A percentile compares a stretch with the other conserved stretches of the same genome.
Evolutionary conservation across 2,329 filamentous ascomycete species (phyloP).

Genomic region (Penicillium fuscoglaucum): DNA sequence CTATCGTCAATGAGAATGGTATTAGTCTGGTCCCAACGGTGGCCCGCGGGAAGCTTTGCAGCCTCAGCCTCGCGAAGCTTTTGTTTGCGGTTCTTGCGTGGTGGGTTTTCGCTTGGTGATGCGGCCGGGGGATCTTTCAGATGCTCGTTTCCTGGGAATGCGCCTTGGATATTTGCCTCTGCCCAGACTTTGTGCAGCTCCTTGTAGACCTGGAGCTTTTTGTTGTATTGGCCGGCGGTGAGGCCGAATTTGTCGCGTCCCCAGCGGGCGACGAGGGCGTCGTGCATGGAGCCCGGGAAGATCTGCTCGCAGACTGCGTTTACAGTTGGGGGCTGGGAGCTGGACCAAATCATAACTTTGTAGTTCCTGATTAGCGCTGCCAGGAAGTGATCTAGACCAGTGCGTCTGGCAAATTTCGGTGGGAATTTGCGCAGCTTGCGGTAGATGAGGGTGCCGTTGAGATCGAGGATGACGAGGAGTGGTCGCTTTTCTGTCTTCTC

Average conservation of each 20-base stretch:
- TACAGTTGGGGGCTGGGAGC: conserved; percentile 74
- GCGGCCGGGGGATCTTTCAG: background rate
- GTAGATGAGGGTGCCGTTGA: conserved; percentile 86
- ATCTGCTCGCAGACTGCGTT: conserved; percentile 57
- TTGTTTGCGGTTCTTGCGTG: background rate
- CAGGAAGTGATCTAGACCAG: conserved; percentile 68
- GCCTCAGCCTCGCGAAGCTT: conserved; percentile 5
- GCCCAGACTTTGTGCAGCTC: conserved; percentile 72
- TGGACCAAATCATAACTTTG: conserved; percentile 87
- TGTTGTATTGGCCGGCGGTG: conserved; percentile 61
- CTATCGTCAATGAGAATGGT: conserved; percentile 90
- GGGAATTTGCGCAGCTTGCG: conserved; percentile 59
- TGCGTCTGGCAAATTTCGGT: conserved; percentile 64
- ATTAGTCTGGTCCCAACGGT: conserved; percentile 75
- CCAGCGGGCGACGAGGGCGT: conserved; percentile 69
- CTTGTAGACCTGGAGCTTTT: conserved; percentile 87
- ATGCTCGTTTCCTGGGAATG: conserved; percentile 37
- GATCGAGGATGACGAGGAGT: conserved; percentile 81
- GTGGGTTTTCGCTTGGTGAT: background rate
- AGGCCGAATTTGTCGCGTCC: conserved; percentile 75
- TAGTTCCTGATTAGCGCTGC: conserved; percentile 72
- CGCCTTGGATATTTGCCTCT: conserved; percentile 44
- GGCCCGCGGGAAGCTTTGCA: conserved; percentile 46
- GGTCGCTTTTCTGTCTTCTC: conserved; percentile 52
- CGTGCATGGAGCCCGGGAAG: conserved; percentile 56